Evolutionary conservation across 805 yeast genomes (phyloP), one percentile per base, ranked within the genome.

Genomic region (Saccharomycopsis fodiens): DNA sequence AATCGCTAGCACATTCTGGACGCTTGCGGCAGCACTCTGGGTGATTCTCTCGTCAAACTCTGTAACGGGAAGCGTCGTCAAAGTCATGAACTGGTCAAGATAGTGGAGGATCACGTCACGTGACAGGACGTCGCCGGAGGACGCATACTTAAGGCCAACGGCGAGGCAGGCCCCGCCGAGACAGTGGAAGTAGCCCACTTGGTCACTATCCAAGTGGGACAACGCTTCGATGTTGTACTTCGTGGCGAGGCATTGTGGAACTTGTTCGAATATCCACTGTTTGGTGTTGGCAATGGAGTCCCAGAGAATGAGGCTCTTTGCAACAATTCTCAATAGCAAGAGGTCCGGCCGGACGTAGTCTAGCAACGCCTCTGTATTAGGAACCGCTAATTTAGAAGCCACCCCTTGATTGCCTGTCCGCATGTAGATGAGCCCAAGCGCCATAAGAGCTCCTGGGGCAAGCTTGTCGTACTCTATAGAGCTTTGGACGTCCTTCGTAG

Each of bases 261-360:
- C 65, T 48, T 77, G 77, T 0, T 61, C 50, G 39, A 71, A 68
- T 2, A 83, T 70, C 91, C 91, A 85, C 3, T 58, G 64, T 4
- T 55, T 53, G 0, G 72, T 60, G 7, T 64, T 60, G 2, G 69
- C 73, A n/a, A 86, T 74, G 1, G 57, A 52, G 47, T 76, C 74
- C 95, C 96, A 88, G 72, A 80, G 57, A 4, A 89, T 77, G 55
- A 89, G 59, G 56, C 82, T 75, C 48, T 68, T 68, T 0, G 83
- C 78, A 41, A 85, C 63, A 42, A 80, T 74, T 35, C 94, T 63
- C 35, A 87, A 64, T 54, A 86, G 65, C 31, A 86, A 62, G 15
- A 84, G 57, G 55, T 87, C 95, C 0, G 97, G 96, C 49, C 96
- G 70, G 23, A 82, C 67, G 54, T 87, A 85, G 36, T 77, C 85